Conservation (phyloP, 352 stramenopile species). For the Plasmopara muralis region DNA sequence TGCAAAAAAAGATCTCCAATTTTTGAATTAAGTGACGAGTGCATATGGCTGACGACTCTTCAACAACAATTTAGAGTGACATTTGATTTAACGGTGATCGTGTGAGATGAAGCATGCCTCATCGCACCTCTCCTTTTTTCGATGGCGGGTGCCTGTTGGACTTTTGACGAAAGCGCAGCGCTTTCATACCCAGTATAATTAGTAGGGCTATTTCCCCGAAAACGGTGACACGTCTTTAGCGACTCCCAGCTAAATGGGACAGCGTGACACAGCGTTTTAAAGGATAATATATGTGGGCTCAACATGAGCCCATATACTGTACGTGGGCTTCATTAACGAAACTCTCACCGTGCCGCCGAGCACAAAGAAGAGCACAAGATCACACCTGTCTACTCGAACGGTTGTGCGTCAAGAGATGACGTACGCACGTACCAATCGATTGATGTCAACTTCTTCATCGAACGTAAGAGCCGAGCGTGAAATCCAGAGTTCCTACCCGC, state of each 20-base stretch:
- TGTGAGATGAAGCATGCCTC: conserved; percentile 16
- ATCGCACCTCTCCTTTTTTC: conserved; percentile 9
- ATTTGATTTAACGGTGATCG: conserved; percentile 9
- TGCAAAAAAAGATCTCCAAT: too few relatives aligned
- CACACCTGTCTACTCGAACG: not conserved
- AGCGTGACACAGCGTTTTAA: conserved; percentile 13
- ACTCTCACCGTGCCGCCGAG: conserved; percentile 18
- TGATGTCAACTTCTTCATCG: conserved; percentile 16
- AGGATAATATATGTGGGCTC: conserved; percentile 4
- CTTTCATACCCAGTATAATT: conserved; percentile 19
- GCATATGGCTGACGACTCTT: not conserved
- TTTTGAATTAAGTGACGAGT: too few relatives aligned
- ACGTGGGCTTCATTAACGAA: conserved; percentile 19
- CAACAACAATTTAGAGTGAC: not conserved
- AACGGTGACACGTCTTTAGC: conserved; percentile 18
- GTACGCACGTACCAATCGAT: conserved; percentile 9
- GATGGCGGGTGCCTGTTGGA: conserved; percentile 9
- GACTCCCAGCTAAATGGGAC: conserved; percentile 24
- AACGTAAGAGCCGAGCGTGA: conserved; percentile 18
- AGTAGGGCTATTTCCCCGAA: conserved; percentile 20
- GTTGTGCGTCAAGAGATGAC: conserved; percentile 10
- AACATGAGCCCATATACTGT: not conserved
- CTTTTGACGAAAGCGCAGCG: conserved; percentile 8
- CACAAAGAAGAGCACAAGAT: conserved; percentile 1
- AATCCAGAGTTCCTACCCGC: conserved; percentile 13